Conservation (phyloP, 208 protist genomes). For the Trypanosoma conorhini region DNA sequence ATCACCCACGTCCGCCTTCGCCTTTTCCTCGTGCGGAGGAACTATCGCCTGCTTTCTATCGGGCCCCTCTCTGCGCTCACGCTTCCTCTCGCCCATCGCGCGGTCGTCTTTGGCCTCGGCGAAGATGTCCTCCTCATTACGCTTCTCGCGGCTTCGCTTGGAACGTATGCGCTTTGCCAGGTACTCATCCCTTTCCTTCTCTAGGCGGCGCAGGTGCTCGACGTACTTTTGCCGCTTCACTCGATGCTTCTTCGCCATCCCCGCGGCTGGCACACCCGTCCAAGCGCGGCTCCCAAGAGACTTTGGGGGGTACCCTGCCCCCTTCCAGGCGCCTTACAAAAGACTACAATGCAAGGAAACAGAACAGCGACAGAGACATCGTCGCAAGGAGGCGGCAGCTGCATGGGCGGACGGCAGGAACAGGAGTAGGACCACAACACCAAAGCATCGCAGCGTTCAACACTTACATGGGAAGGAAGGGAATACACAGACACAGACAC, state of each 20-base stretch:
- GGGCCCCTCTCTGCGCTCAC: conserved; percentile 20
- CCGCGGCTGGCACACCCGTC: neutral
- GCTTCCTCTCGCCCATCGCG: conserved; percentile 22
- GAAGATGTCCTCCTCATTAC: conserved; percentile 45
- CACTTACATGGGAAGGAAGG: neutral
- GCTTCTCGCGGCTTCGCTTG: conserved; percentile 65
- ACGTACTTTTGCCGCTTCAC: conserved; percentile 88
- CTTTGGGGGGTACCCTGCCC: neutral
- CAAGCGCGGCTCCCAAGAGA: neutral
- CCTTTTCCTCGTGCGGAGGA: neutral
- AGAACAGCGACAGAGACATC: conserved; percentile 3
- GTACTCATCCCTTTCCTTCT: conserved; percentile 77
- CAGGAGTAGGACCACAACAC: neutral
- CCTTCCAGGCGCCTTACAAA: neutral
- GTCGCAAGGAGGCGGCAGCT: neutral
- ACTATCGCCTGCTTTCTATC: conserved; percentile 3
- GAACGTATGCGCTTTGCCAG: conserved; percentile 62
- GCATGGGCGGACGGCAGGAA: neutral
- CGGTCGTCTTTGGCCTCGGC: conserved; percentile 25
- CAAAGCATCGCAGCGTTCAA: conserved; percentile 2
- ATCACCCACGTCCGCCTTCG: neutral
- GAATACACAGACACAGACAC: neutral
- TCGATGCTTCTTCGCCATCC: conserved; percentile 90
- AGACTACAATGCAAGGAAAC: neutral
- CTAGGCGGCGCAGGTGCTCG: conserved; percentile 58